Conservation (phyloP, 441 rosid genomes). For the Erodium texanum region DNA sequence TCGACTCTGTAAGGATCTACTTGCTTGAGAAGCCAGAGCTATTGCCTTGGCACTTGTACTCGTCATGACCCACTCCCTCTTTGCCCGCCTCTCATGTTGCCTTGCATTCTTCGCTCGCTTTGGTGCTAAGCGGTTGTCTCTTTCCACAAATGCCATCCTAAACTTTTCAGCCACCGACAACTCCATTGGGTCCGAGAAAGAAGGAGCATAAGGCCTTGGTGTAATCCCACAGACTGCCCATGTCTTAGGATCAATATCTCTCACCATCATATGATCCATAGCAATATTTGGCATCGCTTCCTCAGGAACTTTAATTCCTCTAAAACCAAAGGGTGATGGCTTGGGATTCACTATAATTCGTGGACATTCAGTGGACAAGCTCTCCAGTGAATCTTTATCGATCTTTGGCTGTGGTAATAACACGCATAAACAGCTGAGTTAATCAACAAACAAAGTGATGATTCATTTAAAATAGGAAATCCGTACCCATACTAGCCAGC, state of each 20-base stretch:
- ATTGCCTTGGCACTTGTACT: constrained; percentile 52
- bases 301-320: constrained; percentile 43
- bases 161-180: constrained; percentile 77
- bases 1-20: constrained; percentile 35
- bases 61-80: constrained; percentile 57
- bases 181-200: constrained; percentile 34
- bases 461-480: constrained; percentile 9
- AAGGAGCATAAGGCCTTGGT: constrained; percentile 25
- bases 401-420: constrained; percentile 53
- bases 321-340: constrained; percentile 48
- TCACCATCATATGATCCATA: constrained; percentile 49
- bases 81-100: constrained; percentile 78
- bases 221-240: constrained; percentile 37
- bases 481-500: constrained; percentile 88
- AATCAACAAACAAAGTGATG: neutral
- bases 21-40: constrained; percentile 51
- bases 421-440: neutral
- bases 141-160: constrained; percentile 72
- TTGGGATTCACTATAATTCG: constrained; percentile 69
- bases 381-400: constrained; percentile 51
- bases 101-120: constrained; percentile 89
- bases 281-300: constrained; percentile 52
- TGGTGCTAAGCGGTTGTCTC: constrained; percentile 78
- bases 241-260: constrained; percentile 55
- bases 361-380: constrained; percentile 56